These are phyloP conservation scores for Ophiocordyceps sinensis DNA, from an alignment of 2,329 filamentous ascomycete species.

Conservation along the genomic window DNA sequence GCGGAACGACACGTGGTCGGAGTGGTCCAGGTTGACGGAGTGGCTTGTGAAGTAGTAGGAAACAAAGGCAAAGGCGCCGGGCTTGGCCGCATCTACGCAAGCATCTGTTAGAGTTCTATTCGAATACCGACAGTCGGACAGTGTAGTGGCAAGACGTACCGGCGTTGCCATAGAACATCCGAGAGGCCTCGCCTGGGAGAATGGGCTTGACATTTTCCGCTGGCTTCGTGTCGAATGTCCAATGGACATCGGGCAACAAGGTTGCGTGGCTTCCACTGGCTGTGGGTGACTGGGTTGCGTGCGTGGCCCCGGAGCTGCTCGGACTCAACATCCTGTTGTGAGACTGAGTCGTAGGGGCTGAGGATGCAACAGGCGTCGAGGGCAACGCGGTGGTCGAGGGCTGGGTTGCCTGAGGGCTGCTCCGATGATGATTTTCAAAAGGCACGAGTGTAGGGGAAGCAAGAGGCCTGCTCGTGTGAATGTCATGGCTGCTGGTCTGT, in stretches of 20 bases:
- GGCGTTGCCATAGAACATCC: conserved; percentile 12
- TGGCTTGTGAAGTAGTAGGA: conserved; percentile 12
- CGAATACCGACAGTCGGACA: not conserved
- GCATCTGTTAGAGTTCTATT: not conserved
- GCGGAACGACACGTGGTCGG: conserved; percentile 6
- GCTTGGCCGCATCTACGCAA: conserved; percentile 7
- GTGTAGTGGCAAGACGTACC: not conserved
- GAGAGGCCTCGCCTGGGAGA: conserved; percentile 6
- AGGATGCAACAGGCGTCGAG: too few relatives aligned
- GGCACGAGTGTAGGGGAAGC: too few relatives aligned
- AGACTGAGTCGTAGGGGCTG: too few relatives aligned
- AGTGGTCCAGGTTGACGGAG: conserved; percentile 16
- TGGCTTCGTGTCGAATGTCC: conserved; percentile 7
- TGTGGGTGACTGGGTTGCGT: not conserved
- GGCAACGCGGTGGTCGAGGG: too few relatives aligned
- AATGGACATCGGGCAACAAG: not conserved
- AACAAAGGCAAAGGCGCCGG: conserved; percentile 12
- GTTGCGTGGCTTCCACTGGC: not conserved
- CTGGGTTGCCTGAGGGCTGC: too few relatives aligned
- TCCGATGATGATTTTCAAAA: too few relatives aligned
- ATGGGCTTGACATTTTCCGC: conserved; percentile 11
- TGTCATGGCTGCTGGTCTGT: too few relatives aligned
- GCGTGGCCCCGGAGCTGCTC: not conserved
- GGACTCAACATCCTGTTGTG: not conserved
- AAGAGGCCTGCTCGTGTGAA: too few relatives aligned